phyloP scores from a whole-genome alignment of 2,329 filamentous ascomycete genomes.

The Colletotrichum lindemuthianum region DNA sequence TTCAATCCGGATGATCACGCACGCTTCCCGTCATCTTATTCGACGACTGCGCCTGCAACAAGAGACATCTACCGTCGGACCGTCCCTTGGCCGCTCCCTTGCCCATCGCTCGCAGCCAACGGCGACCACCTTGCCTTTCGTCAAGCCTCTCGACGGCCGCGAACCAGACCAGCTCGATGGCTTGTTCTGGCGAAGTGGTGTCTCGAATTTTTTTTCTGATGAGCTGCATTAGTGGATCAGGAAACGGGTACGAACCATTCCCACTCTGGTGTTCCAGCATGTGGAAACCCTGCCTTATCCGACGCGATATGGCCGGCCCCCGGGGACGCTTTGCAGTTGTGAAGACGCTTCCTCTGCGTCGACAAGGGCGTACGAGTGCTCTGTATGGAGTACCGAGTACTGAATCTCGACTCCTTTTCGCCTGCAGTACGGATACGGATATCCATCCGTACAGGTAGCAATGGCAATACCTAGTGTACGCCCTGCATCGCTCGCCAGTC shows the following conservation, averaged over 20 bases:
- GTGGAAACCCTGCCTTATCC: constrained; percentile 32
- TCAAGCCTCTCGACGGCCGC: neutral
- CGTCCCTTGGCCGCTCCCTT: too few relatives aligned
- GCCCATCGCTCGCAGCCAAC: neutral
- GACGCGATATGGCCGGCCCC: constrained; percentile 34
- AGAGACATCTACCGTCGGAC: too few relatives aligned
- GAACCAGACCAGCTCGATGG: constrained; percentile 19
- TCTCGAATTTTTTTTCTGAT: constrained; percentile 34
- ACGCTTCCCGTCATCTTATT: neutral
- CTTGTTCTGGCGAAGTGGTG: constrained; percentile 30
- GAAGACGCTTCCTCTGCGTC: constrained; percentile 17
- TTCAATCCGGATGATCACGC: neutral
- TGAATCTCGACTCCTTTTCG: constrained; percentile 27
- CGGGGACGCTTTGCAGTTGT: constrained; percentile 22
- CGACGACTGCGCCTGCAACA: neutral
- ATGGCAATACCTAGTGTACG: neutral
- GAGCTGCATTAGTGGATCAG: constrained; percentile 37
- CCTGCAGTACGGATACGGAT: constrained; percentile 13
- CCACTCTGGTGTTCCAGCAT: constrained; percentile 28
- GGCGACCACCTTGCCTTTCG: constrained; percentile 10
- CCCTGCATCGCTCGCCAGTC: neutral
- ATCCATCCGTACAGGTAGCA: neutral
- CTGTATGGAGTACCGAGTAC: too few relatives aligned
- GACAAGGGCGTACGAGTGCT: constrained; percentile 8
- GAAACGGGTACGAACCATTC: constrained; percentile 32